Evolutionary conservation across 768 basidiomycete genomes (phyloP).

Genomic region (Suillus decipiens): DNA sequence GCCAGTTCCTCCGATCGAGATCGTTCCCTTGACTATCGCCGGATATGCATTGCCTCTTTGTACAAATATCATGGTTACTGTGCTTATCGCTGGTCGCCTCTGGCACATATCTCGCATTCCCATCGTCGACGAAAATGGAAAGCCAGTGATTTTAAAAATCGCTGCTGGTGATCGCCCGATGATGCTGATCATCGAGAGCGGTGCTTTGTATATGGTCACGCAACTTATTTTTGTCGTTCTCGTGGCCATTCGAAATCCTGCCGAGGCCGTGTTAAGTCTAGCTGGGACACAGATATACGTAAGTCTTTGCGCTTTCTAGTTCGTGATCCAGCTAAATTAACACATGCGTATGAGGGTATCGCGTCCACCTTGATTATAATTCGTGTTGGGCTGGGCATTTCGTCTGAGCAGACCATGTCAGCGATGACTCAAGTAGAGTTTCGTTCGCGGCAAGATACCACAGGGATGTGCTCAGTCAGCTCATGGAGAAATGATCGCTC

Average conservation of each 20-base stretch:
- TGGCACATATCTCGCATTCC: conserved; percentile 23
- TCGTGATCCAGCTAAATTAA: background rate
- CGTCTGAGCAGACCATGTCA: conserved; percentile 7
- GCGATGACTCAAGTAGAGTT: conserved; percentile 1
- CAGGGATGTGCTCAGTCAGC: background rate
- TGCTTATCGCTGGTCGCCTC: conserved; percentile 35
- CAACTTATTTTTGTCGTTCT: conserved; percentile 34
- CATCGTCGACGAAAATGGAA: conserved; percentile 4
- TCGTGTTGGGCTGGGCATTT: conserved; percentile 19
- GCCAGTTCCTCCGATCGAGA: conserved; percentile 21
- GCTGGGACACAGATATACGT: conserved; percentile 35
- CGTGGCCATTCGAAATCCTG: conserved; percentile 30
- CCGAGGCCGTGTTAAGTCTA: conserved; percentile 28
- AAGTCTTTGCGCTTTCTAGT: conserved; percentile 6
- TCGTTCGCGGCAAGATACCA: background rate
- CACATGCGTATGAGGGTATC: conserved; percentile 12
- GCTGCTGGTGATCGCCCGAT: conserved; percentile 17
- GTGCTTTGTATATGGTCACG: conserved; percentile 30
- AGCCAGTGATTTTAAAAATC: conserved; percentile 5
- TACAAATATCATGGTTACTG: conserved; percentile 36
- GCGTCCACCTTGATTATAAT: conserved; percentile 24
- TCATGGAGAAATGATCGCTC: background rate
- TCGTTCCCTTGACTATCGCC: conserved; percentile 31
- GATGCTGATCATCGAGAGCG: conserved; percentile 33
- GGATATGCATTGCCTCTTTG: conserved; percentile 35